These are phyloP conservation scores for Spinacia oleracea DNA, from an alignment of 179 eudicot genomes.

Conservation along the genomic window DNA sequence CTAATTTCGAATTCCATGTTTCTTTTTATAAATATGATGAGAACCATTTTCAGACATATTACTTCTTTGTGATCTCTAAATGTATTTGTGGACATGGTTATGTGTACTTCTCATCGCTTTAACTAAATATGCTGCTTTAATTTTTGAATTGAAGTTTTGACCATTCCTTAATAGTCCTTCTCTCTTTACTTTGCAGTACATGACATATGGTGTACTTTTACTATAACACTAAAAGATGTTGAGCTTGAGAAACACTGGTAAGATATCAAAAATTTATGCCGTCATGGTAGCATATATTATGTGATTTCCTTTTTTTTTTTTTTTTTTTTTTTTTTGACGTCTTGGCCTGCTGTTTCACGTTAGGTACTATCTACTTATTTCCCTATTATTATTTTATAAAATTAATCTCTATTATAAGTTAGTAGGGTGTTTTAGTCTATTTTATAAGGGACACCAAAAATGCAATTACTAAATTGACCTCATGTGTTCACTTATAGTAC, in stretches of 20 bases:
- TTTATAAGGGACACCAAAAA: no score
- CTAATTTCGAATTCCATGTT: not conserved
- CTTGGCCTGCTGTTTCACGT: no score
- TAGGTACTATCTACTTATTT: no score
- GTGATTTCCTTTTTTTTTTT: no score
- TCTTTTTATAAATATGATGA: not conserved
- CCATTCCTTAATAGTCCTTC: not conserved
- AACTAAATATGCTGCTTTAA: no score
- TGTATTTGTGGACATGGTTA: not conserved
- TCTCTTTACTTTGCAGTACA: slow-evolving; percentile 55
- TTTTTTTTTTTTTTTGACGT: no score
- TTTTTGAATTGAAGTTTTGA: not conserved
- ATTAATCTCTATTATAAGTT: no score
- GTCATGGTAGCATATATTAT: not conserved
- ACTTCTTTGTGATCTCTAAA: not conserved
- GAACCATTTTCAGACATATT: not conserved
- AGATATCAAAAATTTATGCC: slow-evolving; percentile 7
- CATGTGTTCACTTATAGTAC: no score
- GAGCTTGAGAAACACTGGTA: slow-evolving; percentile 97
- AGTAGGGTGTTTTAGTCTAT: no score
- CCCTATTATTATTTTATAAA: no score
- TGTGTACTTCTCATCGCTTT: not conserved
- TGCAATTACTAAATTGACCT: no score
- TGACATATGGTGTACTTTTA: slow-evolving; percentile 95
- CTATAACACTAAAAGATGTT: slow-evolving; percentile 86